These are phyloP conservation scores for Heliosperma pusillum DNA, from an alignment of 148 eudicot species.

Conservation along the genomic window DNA sequence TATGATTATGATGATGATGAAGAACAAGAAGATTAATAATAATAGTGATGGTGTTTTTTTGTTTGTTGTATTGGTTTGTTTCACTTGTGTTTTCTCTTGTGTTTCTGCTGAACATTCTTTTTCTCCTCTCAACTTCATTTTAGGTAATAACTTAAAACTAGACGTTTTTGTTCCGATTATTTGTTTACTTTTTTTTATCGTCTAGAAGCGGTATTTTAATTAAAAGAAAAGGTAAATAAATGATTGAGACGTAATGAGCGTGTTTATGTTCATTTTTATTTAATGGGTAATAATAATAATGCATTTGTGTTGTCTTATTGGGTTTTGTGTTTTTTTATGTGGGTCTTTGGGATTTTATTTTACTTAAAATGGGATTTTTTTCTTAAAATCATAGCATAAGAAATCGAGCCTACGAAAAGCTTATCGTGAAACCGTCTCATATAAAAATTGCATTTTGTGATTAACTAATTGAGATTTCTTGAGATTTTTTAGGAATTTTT, in stretches of 20 bases:
- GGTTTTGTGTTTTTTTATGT: constrained; percentile 10
- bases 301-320: constrained; percentile 6
- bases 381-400: too few species aligned
- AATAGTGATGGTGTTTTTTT: background rate
- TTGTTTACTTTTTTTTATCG: too few species aligned
- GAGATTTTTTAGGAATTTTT: background rate
- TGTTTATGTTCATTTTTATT: background rate
- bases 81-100: constrained; percentile 4
- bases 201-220: too few species aligned
- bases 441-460: too few species aligned
- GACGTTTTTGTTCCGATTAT: background rate
- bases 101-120: constrained; percentile 30
- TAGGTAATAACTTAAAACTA: constrained; percentile 20
- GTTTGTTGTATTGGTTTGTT: constrained; percentile 3
- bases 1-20: background rate
- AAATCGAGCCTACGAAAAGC: too few species aligned
- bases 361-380: background rate
- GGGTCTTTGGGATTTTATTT: constrained; percentile 10
- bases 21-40: background rate
- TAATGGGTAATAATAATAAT: background rate
- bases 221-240: too few species aligned
- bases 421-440: too few species aligned
- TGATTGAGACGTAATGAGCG: too few species aligned
- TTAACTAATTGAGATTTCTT: background rate
- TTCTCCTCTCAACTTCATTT: constrained; percentile 29